Evolutionary conservation across 2,329 filamentous ascomycete genomes (phyloP), one percentile per base, ranked within the genome.

Genomic region (Ophiognomonia clavigignenti-juglandacearum): DNA sequence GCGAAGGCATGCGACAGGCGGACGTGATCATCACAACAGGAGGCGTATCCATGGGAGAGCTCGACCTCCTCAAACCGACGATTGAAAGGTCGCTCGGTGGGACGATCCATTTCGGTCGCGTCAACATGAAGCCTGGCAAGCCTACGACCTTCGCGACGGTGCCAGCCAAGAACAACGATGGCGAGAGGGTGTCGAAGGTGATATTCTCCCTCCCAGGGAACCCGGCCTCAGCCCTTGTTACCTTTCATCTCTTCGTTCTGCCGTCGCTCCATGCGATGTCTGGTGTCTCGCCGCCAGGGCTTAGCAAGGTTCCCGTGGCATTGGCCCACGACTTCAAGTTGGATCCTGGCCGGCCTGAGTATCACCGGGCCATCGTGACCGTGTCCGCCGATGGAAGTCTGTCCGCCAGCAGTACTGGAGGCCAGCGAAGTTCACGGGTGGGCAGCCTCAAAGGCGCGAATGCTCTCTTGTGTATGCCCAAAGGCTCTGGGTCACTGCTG

Each of bases 41-140:
- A 19, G 93, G 93, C 39, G 93, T 97, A 18, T 95, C 88, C 9
- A 98, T 98, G 93, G 93, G 93, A 47, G 93, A 98, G 68, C 81
- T 96, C 3, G 93, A 98, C 65, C 83, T 98, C 7, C 80, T 98
- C 18, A 98, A 98, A 64, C 92, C 93, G 0, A 97, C 92, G 0
- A 88, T 98, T 58, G 93, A 97, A 70, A 85, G 92, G 35, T 76
- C 83, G 1, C 78, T 98, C 1, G 89, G 90, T 47, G 93, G 93
- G 7, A 93, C 85, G 0, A 96, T 98, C 55, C 93, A 96, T 66
- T 98, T 98, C 58, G 93, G 93, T 20, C 85, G 93, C 3, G 93
- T 98, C 3, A 80, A 85, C 45, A 97, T 98, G 93, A 98, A 98
- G 71, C 93, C 93, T 0, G 93, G 93, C 4, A 98, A 97, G 67